Conservation (phyloP, 202 grass and related monocot species). For the Brachypodium distachyon region DNA sequence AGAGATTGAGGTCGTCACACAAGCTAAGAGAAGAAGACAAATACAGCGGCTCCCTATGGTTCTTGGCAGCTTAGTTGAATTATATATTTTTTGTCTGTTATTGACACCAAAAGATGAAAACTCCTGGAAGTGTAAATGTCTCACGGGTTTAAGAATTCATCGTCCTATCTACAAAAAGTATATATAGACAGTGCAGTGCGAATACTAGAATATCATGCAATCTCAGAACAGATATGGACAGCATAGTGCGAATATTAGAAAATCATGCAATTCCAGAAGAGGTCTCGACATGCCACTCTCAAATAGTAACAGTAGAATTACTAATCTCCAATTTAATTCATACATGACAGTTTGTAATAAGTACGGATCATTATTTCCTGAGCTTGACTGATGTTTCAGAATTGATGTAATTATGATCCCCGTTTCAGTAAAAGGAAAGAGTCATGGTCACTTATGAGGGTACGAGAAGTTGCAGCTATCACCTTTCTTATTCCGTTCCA, state of each 20-base stretch:
- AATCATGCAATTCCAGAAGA: background rate
- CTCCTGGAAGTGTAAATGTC: background rate
- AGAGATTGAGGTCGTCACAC: background rate
- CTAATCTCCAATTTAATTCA: too few relatives aligned
- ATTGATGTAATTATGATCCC: too few relatives aligned
- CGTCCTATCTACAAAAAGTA: background rate
- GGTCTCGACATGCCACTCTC: background rate
- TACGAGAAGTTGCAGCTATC: too few relatives aligned
- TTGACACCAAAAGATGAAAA: background rate
- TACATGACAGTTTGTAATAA: background rate
- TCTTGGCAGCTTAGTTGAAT: background rate
- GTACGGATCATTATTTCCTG: too few relatives aligned
- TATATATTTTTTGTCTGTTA: background rate
- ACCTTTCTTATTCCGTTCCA: too few relatives aligned
- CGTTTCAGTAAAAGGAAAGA: too few relatives aligned
- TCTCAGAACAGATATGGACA: background rate
- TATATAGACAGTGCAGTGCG: background rate
- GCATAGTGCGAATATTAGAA: background rate
- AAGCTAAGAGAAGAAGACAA: background rate
- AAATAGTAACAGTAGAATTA: too few relatives aligned
- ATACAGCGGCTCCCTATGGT: background rate
- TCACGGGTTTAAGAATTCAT: background rate
- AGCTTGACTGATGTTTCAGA: too few relatives aligned
- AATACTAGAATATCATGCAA: background rate
- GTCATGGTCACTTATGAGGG: too few relatives aligned